These are phyloP conservation scores for Ogataea pilisensis DNA, from an alignment of 805 yeast species.

Conservation along the genomic window DNA sequence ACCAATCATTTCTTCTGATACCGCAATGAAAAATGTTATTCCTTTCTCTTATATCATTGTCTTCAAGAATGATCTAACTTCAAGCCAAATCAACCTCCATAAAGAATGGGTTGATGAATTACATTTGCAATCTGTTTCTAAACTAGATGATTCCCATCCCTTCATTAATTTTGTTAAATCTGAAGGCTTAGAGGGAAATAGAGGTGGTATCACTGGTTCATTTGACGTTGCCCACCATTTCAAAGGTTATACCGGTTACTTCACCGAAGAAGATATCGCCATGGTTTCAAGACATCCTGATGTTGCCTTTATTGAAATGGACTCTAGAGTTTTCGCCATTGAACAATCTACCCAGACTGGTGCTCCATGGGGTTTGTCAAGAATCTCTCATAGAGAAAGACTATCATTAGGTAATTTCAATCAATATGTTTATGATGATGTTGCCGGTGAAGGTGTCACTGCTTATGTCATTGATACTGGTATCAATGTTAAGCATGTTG, in stretches of 20 bases:
- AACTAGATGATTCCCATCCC: conserved; percentile 17
- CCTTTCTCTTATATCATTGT: conserved; percentile 83
- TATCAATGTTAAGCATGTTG: conserved; percentile 66
- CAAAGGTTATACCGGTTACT: conserved; percentile 82
- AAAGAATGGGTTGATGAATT: conserved; percentile 56
- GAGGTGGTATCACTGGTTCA: conserved; percentile 56
- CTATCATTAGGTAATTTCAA: conserved; percentile 65
- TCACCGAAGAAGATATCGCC: conserved; percentile 71
- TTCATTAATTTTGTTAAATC: conserved; percentile 31
- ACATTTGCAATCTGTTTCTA: conserved; percentile 39
- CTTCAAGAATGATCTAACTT: conserved; percentile 60
- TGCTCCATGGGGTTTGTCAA: conserved; percentile 93
- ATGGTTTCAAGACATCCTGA: conserved; percentile 55
- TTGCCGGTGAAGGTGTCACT: conserved; percentile 80
- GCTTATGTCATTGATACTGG: conserved; percentile 92
- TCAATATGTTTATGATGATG: conserved; percentile 66
- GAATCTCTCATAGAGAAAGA: conserved; percentile 79
- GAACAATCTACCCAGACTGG: conserved; percentile 69
- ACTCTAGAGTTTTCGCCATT: conserved; percentile 62
- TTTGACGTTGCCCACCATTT: conserved; percentile 56
- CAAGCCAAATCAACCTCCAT: conserved; percentile 59
- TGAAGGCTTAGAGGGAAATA: conserved; percentile 5
- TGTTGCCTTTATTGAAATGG: conserved; percentile 63
- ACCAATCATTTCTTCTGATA: conserved; percentile 44
- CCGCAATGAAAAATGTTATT: conserved; percentile 44